Conservation (phyloP, 1,284 basidiomycete genomes). For the Leccinum subatratum region DNA sequence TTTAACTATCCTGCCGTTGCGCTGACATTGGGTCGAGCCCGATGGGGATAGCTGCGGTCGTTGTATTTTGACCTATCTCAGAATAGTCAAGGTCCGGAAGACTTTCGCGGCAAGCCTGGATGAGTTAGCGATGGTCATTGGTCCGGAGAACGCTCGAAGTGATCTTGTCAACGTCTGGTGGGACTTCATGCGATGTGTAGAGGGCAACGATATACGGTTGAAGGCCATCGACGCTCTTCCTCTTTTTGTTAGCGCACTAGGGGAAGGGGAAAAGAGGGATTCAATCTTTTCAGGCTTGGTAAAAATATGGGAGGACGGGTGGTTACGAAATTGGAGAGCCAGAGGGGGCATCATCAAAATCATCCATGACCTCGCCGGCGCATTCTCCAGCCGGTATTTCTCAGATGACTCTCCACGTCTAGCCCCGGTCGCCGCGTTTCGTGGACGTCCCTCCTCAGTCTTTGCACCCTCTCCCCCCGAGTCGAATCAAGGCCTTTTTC, state of each 20-base stretch:
- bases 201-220: conserved; percentile 66
- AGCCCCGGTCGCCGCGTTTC: conserved; percentile 39
- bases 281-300: conserved; percentile 53
- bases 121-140: conserved; percentile 84
- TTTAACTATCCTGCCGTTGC: conserved; percentile 95
- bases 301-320: conserved; percentile 59
- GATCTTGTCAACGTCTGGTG: conserved; percentile 79
- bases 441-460: conserved; percentile 42
- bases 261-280: conserved; percentile 42
- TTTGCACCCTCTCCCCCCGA: conserved; percentile 43
- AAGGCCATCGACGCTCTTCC: conserved; percentile 65
- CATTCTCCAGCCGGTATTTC: conserved; percentile 32
- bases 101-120: conserved; percentile 85
- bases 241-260: conserved; percentile 55
- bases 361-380: conserved; percentile 40
- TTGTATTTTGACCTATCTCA: conserved; percentile 65
- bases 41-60: conserved; percentile 76
- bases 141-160: conserved; percentile 58
- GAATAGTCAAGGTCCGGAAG: conserved; percentile 62
- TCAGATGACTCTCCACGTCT: conserved; percentile 65
- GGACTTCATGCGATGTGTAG: conserved; percentile 50
- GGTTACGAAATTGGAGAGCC: conserved; percentile 77
- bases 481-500: conserved; percentile 64
- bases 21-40: conserved; percentile 70
- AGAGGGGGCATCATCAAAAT: conserved; percentile 66